These are phyloP conservation scores for Leptomonas pyrrhocoris DNA, from an alignment of 208 protist species.

Conservation along the genomic window DNA sequence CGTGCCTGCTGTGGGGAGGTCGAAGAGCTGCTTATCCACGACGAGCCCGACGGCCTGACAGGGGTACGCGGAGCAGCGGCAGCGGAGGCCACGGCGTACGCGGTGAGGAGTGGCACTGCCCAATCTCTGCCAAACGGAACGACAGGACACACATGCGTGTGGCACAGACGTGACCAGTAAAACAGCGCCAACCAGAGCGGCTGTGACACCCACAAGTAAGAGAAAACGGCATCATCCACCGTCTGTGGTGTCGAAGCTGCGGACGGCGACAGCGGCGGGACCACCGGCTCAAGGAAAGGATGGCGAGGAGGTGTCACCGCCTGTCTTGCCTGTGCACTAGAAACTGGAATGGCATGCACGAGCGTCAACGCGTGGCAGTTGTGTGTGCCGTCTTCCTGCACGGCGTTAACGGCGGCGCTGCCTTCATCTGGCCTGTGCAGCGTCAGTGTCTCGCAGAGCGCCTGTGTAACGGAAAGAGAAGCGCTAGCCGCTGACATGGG, in stretches of 20 bases:
- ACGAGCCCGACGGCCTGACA: not conserved
- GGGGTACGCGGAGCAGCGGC: not conserved
- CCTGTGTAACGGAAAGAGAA: not conserved
- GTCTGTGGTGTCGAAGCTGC: not conserved
- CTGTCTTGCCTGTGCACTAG: not conserved
- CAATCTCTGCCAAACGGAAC: constrained; percentile 11
- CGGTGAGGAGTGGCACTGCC: constrained; percentile 22
- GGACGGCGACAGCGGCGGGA: not conserved
- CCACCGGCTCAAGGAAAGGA: constrained; percentile 20
- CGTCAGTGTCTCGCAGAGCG: not conserved
- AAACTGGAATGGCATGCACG: constrained; percentile 1
- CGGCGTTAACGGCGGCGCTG: not conserved
- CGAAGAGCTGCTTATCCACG: not conserved
- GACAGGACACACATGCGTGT: constrained; percentile 18
- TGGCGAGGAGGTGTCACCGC: not conserved
- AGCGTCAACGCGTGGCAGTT: not conserved
- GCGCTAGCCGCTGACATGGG: too few relatives aligned
- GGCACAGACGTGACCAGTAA: constrained; percentile 25
- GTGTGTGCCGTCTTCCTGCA: not conserved
- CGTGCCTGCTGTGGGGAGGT: not conserved
- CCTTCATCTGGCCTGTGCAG: not conserved
- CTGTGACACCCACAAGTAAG: not conserved
- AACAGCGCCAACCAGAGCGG: constrained; percentile 24
- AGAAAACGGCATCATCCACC: constrained; percentile 5
- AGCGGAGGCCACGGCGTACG: not conserved